These are phyloP conservation scores for Fusarium graminum DNA, from an alignment of 2,329 filamentous ascomycete genomes.

Conservation along the genomic window DNA sequence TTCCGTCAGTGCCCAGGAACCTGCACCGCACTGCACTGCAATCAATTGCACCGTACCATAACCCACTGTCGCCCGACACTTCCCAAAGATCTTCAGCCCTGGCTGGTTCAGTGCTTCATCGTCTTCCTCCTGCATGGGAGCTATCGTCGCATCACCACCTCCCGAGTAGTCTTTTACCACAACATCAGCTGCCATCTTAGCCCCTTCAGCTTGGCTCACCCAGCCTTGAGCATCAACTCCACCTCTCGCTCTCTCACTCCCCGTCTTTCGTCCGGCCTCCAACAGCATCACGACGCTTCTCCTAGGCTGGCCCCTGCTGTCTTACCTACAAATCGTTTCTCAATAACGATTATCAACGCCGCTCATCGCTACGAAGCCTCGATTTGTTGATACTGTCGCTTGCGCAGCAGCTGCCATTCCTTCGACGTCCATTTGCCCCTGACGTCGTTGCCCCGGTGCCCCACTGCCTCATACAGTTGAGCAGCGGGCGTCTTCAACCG, in stretches of 20 bases:
- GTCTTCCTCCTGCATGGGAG: slow-evolving; percentile 41
- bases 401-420: slow-evolving; percentile 38
- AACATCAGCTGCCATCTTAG: slow-evolving; percentile 28
- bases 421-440: slow-evolving; percentile 47
- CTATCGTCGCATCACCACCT: slow-evolving; percentile 37
- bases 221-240: slow-evolving; percentile 22
- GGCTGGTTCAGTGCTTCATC: slow-evolving; percentile 51
- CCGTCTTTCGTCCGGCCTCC: slow-evolving; percentile 37
- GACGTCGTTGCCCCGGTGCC: slow-evolving; percentile 52
- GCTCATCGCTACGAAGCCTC: slow-evolving; percentile 36
- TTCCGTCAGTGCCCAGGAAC: slow-evolving; percentile 23
- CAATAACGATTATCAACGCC: slow-evolving; percentile 33
- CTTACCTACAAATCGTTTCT: slow-evolving; percentile 26
- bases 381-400: slow-evolving; percentile 32
- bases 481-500: slow-evolving; percentile 48
- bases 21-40: slow-evolving; percentile 20
- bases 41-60: slow-evolving; percentile 25
- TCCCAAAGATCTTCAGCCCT: slow-evolving; percentile 46
- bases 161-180: slow-evolving; percentile 29
- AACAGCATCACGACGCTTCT: slow-evolving; percentile 39
- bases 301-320: slow-evolving; percentile 43
- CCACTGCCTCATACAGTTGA: slow-evolving; percentile 47
- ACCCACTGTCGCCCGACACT: slow-evolving; percentile 39
- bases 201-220: slow-evolving; percentile 34
- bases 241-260: slow-evolving; percentile 34